phyloP scores from a whole-genome alignment of 345 rosid species.

The Ricinus communis region DNA sequence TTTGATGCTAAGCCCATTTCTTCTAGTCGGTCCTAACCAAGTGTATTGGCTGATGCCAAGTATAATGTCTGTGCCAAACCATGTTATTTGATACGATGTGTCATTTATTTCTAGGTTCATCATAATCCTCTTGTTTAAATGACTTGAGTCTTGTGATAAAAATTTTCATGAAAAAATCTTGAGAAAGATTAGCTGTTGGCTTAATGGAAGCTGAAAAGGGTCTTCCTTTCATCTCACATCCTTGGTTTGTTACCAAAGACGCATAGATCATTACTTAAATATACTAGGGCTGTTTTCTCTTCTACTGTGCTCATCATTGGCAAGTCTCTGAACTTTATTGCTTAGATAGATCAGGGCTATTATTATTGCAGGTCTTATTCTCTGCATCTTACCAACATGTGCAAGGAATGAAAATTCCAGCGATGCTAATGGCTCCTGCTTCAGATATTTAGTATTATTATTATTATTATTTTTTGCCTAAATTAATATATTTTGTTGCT shows the following conservation, averaged over 20 bases:
- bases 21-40: neutral
- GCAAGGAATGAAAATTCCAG: neutral
- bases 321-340: neutral
- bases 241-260: neutral
- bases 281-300: neutral
- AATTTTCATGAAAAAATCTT: neutral
- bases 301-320: neutral
- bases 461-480: too few species aligned
- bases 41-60: neutral
- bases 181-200: neutral
- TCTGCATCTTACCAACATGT: neutral
- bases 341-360: slow-evolving; percentile 1
- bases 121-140: too few species aligned
- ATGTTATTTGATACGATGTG: neutral
- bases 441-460: too few species aligned
- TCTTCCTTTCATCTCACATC: neutral
- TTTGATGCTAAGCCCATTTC: neutral
- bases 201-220: neutral
- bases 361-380: neutral
- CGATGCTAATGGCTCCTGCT: too few species aligned
- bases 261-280: neutral
- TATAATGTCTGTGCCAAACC: neutral
- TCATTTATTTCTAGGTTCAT: neutral
- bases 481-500: too few species aligned
- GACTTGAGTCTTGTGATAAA: neutral